phyloP scores from a whole-genome alignment of 2,329 filamentous ascomycete species.

The Penicillium freii region DNA sequence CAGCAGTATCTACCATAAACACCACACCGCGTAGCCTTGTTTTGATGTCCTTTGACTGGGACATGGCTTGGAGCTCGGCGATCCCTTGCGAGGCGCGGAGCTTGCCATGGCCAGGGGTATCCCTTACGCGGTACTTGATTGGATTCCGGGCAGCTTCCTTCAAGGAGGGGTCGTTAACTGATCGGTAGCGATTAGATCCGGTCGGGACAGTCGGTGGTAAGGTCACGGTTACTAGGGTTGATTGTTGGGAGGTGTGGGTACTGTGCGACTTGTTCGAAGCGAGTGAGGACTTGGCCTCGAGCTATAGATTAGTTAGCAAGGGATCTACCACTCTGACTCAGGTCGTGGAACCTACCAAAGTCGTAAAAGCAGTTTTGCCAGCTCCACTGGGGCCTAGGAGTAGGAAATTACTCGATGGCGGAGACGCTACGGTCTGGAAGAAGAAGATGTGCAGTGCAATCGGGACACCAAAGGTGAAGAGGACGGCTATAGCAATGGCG shows the following conservation, averaged over 20 bases:
- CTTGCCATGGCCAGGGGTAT: conserved; percentile 95
- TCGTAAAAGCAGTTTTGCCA: conserved; percentile 87
- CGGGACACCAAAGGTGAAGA: conserved; percentile 71
- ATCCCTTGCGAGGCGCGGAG: conserved; percentile 64
- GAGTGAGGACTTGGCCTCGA: conserved; percentile 46
- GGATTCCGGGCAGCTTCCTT: conserved; percentile 46
- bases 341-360: conserved; percentile 55
- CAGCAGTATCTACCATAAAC: conserved; percentile 84
- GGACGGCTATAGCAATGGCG: conserved; percentile 62
- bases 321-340: neutral
- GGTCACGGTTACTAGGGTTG: conserved; percentile 55
- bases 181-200: conserved; percentile 63
- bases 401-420: conserved; percentile 70
- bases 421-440: conserved; percentile 61
- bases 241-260: conserved; percentile 64
- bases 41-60: conserved; percentile 34
- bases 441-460: conserved; percentile 74
- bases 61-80: conserved; percentile 38
- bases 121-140: conserved; percentile 47
- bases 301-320: conserved; percentile 26
- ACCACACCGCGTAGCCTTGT: conserved; percentile 66
- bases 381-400: conserved; percentile 75
- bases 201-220: conserved; percentile 55
- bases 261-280: conserved; percentile 35
- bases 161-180: conserved; percentile 64